Evolutionary conservation across 1,284 basidiomycete genomes (phyloP).

Genomic region (Ganoderma meredithae): DNA sequence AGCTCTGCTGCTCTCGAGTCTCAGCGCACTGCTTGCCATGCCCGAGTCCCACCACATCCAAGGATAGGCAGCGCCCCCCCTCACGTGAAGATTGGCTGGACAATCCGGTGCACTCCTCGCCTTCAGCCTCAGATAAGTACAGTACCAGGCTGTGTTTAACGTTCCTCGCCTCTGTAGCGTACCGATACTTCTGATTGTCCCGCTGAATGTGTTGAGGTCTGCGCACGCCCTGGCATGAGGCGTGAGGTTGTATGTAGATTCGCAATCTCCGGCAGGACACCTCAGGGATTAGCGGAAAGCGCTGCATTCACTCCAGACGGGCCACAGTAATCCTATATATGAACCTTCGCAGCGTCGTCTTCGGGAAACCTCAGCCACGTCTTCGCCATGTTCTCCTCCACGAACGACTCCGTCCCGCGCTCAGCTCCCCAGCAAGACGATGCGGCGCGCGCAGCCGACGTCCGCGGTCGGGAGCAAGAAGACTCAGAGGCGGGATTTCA

Average conservation of each 20-base stretch:
- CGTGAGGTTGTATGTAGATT: not conserved
- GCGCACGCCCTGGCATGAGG: not conserved
- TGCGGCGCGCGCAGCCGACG: not conserved
- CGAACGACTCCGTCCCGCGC: not conserved
- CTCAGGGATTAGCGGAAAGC: not conserved
- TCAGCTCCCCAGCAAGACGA: not conserved
- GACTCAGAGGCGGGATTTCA: not conserved
- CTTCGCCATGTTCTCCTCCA: not conserved
- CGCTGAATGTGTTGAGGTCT: not conserved
- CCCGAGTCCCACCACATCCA: no score
- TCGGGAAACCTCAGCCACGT: not conserved
- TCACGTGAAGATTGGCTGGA: no score
- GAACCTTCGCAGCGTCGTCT: not conserved
- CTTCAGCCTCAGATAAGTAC: not conserved
- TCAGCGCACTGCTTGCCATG: no score
- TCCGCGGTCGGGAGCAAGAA: not conserved
- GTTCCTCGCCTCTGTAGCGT: no score
- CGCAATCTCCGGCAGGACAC: not conserved
- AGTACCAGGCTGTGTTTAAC: not conserved
- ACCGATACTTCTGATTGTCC: no score
- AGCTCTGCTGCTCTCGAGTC: no score
- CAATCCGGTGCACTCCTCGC: no score
- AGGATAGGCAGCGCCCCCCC: no score
- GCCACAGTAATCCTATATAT: not conserved
- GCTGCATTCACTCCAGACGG: not conserved